phyloP scores from a whole-genome alignment of 2,329 filamentous ascomycete genomes.

The Fusarium papillatum region DNA sequence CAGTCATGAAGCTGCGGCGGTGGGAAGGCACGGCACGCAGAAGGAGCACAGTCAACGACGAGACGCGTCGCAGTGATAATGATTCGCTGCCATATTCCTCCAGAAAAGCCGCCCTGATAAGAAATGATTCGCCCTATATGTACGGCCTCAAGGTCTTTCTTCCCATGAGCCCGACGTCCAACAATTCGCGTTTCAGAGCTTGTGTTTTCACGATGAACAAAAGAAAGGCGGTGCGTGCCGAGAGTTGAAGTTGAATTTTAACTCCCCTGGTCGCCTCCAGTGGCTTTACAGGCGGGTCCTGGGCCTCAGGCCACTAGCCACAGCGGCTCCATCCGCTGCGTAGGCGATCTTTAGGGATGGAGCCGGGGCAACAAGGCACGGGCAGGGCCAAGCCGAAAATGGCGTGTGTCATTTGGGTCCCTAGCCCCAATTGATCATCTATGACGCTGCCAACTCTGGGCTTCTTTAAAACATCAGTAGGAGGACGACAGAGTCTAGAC shows the following conservation, averaged over 20 bases:
- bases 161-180: neutral
- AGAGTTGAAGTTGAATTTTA: conserved; percentile 29
- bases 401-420: conserved; percentile 22
- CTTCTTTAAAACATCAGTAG: conserved; percentile 28
- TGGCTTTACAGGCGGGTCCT: conserved; percentile 26
- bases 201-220: conserved; percentile 17
- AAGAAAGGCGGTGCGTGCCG: conserved; percentile 5
- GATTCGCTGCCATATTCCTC: conserved; percentile 26
- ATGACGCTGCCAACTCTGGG: conserved; percentile 29
- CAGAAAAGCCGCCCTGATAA: neutral
- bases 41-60: conserved; percentile 16
- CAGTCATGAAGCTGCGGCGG: conserved; percentile 11
- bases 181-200: conserved; percentile 11
- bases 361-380: conserved; percentile 8
- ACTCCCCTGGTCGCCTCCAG: conserved; percentile 22
- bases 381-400: neutral
- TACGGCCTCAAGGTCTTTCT: neutral
- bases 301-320: conserved; percentile 33
- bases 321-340: conserved; percentile 40
- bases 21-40: conserved; percentile 28
- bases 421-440: conserved; percentile 19
- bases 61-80: conserved; percentile 18
- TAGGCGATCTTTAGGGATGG: conserved; percentile 9
- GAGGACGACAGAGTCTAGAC: neutral
- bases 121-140: neutral